Percentiles rank a stretch among this genome's conserved stretches.
Conservation (phyloP, 2,329 filamentous ascomycete species). For the Capronia coronata region DNA sequence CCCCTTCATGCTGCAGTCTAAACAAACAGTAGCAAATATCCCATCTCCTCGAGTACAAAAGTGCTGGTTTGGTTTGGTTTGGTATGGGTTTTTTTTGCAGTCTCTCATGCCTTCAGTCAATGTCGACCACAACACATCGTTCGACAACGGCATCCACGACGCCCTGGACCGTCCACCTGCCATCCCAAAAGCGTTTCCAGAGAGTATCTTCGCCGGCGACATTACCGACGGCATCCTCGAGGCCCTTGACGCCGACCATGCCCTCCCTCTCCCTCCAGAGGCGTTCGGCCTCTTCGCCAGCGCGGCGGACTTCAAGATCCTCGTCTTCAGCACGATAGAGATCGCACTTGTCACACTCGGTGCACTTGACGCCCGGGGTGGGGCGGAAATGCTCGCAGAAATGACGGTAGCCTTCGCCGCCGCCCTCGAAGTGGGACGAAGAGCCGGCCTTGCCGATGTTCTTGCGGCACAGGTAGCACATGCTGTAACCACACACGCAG, state of each 20-base stretch:
- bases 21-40: too few species aligned
- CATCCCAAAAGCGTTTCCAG: conserved; percentile 36
- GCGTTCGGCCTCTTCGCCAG: conserved; percentile 64
- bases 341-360: conserved; percentile 73
- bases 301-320: conserved; percentile 60
- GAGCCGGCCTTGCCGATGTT: conserved; percentile 27
- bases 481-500: conserved; percentile 90
- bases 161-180: conserved; percentile 37
- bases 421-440: conserved; percentile 19
- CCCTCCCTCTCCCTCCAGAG: conserved; percentile 64
- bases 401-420: conserved; percentile 71
- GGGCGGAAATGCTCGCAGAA: conserved; percentile 95
- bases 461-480: conserved; percentile 94
- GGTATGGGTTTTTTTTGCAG: too few species aligned
- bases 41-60: too few species aligned
- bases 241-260: conserved; percentile 26
- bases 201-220: conserved; percentile 31
- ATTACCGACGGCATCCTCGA: conserved; percentile 24
- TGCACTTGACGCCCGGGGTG: conserved; percentile 66
- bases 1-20: too few species aligned
- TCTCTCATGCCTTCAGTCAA: conserved; percentile 5
- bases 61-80: too few species aligned
- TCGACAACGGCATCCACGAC: conserved; percentile 39
- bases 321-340: conserved; percentile 66
- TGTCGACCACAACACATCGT: conserved; percentile 35